Evolutionary conservation across 352 stramenopile species (phyloP).

Genomic region (Globisporangium ultimum): DNA sequence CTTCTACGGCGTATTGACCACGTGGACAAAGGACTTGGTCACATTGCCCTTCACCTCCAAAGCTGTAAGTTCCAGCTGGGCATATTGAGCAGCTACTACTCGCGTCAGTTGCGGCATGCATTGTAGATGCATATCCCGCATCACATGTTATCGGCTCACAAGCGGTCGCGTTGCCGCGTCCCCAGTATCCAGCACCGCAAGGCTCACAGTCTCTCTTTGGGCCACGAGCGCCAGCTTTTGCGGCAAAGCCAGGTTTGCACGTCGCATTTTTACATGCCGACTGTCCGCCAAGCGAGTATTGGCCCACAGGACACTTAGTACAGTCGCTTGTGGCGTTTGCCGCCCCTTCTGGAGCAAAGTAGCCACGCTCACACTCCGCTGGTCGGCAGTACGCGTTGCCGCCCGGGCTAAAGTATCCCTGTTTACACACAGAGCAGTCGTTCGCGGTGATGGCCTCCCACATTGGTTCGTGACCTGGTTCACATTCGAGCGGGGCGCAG

Average conservation of each 20-base stretch:
- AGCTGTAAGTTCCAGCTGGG: constrained; percentile 25
- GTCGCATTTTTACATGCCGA: constrained; percentile 26
- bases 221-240: constrained; percentile 20
- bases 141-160: constrained; percentile 26
- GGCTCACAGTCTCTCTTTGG: constrained; percentile 35
- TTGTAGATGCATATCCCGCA: constrained; percentile 23
- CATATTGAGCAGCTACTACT: constrained; percentile 29
- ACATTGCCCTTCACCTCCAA: constrained; percentile 30
- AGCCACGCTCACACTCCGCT: constrained; percentile 27
- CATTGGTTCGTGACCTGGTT: constrained; percentile 23
- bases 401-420: constrained; percentile 35
- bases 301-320: constrained; percentile 20
- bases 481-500: constrained; percentile 27
- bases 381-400: constrained; percentile 22
- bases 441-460: constrained; percentile 13
- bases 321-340: constrained; percentile 23
- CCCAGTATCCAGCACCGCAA: constrained; percentile 34
- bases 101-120: constrained; percentile 20
- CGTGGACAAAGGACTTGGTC: constrained; percentile 24
- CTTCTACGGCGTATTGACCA: constrained; percentile 23
- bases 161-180: constrained; percentile 20
- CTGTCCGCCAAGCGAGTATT: constrained; percentile 36
- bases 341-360: constrained; percentile 20
- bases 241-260: constrained; percentile 31
- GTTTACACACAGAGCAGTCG: constrained; percentile 30